These are phyloP conservation scores for Quercus aquifolioides DNA, from an alignment of 306 rosid species.

Conservation along the genomic window DNA sequence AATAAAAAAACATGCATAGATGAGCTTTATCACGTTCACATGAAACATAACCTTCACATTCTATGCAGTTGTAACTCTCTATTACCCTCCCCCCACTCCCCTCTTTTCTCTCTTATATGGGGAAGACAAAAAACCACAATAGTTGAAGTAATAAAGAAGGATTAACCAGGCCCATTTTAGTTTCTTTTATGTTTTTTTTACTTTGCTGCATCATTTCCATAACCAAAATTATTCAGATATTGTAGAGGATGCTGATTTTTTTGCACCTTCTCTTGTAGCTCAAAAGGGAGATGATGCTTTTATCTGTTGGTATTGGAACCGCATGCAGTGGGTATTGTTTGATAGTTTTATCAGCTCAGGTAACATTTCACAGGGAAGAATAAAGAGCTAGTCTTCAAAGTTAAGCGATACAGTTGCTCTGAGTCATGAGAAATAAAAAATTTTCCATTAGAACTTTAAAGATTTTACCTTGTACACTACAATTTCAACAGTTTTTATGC, in stretches of 20 bases:
- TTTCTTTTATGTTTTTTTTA: not conserved
- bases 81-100: not conserved
- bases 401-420: not conserved
- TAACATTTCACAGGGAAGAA: constrained; percentile 22
- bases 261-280: constrained; percentile 46
- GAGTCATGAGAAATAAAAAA: not conserved
- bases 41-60: not conserved
- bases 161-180: not conserved
- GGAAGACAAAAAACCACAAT: not conserved
- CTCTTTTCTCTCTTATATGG: not conserved
- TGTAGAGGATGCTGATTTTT: constrained; percentile 24
- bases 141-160: too few species aligned
- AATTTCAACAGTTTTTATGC: constrained; percentile 4
- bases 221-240: constrained; percentile 1
- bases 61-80: not conserved
- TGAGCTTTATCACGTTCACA: not conserved
- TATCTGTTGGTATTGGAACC: constrained; percentile 78
- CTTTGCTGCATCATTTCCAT: not conserved
- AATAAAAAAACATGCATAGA: not conserved
- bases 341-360: constrained; percentile 76
- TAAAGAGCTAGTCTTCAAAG: not conserved
- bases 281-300: constrained; percentile 78
- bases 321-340: constrained; percentile 82
- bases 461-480: too few species aligned
- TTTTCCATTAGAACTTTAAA: not conserved